A percentile compares a stretch with the other conserved stretches of the same genome.
These are phyloP conservation scores for Austropuccinia psidii DNA, from an alignment of 1,284 basidiomycete species.

Conservation along the genomic window DNA sequence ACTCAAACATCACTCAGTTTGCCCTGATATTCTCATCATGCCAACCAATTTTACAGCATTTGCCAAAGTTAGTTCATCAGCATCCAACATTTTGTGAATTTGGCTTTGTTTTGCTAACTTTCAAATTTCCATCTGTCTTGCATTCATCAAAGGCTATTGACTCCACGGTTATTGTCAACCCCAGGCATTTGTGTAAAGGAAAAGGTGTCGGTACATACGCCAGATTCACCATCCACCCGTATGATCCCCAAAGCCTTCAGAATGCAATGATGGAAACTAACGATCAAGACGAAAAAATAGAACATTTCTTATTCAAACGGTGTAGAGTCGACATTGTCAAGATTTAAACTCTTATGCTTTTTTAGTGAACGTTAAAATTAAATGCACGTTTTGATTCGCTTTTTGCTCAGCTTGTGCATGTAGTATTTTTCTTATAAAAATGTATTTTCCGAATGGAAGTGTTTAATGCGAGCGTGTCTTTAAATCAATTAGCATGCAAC, in stretches of 20 bases:
- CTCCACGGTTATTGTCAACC: slow-evolving; percentile 24
- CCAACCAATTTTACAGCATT: slow-evolving; percentile 33
- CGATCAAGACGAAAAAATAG: slow-evolving; percentile 39
- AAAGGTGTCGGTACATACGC: slow-evolving; percentile 52
- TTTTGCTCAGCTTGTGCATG: too few relatives aligned
- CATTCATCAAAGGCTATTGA: background rate
- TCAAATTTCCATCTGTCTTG: too few relatives aligned
- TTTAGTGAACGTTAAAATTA: too few relatives aligned
- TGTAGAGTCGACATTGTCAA: slow-evolving; percentile 43
- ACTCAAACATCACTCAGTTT: slow-evolving; percentile 41
- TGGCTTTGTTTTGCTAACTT: background rate
- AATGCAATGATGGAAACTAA: background rate
- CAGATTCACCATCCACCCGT: slow-evolving; percentile 43
- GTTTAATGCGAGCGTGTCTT: too few relatives aligned
- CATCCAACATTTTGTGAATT: background rate
- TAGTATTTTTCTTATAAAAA: too few relatives aligned
- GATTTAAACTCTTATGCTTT: slow-evolving; percentile 32
- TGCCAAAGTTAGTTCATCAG: slow-evolving; percentile 16
- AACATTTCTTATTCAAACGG: slow-evolving; percentile 41
- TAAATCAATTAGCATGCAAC: too few relatives aligned
- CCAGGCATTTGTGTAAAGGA: slow-evolving; percentile 53
- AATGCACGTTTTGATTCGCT: too few relatives aligned
- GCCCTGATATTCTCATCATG: slow-evolving; percentile 25
- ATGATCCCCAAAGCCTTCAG: slow-evolving; percentile 40
- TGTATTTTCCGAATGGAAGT: too few relatives aligned